phyloP scores from a whole-genome alignment of 352 stramenopile genomes.

The Globisporangium perplexum region DNA sequence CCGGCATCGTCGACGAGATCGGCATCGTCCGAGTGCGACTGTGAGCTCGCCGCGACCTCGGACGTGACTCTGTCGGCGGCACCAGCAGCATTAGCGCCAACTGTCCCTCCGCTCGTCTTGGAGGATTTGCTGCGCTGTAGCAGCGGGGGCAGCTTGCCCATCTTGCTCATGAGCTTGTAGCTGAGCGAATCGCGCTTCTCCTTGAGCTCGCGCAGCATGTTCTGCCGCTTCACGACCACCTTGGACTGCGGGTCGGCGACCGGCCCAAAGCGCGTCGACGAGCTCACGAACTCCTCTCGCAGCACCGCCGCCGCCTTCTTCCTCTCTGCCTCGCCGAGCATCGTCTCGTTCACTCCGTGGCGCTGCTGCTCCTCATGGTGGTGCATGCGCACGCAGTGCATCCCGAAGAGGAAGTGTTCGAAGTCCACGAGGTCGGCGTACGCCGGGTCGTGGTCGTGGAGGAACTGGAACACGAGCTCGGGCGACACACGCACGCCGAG shows the following conservation, averaged over 20 bases:
- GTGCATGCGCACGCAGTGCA: conserved; percentile 63
- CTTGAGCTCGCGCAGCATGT: conserved; percentile 60
- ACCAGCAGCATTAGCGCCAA: not conserved
- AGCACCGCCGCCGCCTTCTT: not conserved
- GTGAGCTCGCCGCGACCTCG: not conserved
- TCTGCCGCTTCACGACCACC: conserved; percentile 64
- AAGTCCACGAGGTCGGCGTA: conserved; percentile 78
- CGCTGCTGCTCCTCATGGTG: conserved; percentile 50
- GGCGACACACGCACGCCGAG: conserved; percentile 53
- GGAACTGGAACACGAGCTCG: conserved; percentile 36
- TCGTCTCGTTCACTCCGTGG: too few relatives aligned
- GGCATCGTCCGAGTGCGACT: not conserved
- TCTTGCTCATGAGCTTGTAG: conserved; percentile 63
- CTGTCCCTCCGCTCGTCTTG: not conserved
- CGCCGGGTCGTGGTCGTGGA: conserved; percentile 50
- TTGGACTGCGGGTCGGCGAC: conserved; percentile 43
- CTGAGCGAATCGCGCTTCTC: conserved; percentile 69
- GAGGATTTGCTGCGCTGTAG: conserved; percentile 21
- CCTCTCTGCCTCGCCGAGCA: not conserved
- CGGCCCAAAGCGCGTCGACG: conserved; percentile 48
- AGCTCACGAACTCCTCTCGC: conserved; percentile 51
- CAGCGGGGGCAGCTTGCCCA: conserved; percentile 40
- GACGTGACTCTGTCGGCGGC: not conserved
- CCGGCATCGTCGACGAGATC: conserved; percentile 5
- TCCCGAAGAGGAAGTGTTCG: conserved; percentile 78